Percentiles rank a stretch among this genome's conserved stretches.
Conservation (phyloP, 192 early-diverging fungal genomes). For the Linnemannia zychae region DNA sequence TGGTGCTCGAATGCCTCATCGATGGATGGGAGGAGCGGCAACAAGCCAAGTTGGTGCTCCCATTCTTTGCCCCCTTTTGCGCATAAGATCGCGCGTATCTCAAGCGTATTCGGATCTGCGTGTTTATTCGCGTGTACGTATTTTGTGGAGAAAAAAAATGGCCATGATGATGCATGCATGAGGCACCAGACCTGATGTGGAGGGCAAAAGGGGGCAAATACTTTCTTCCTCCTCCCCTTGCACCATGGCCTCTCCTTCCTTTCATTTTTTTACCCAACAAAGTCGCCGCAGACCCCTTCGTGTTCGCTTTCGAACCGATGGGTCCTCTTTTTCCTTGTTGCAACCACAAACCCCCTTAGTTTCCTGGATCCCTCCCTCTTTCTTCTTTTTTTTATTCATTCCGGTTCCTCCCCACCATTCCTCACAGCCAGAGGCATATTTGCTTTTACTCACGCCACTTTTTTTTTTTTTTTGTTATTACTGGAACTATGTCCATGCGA, state of each 20-base stretch:
- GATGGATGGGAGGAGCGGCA: neutral
- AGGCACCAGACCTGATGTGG: constrained; percentile 1
- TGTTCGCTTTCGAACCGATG: neutral
- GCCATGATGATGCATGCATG: neutral
- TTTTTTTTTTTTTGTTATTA: neutral
- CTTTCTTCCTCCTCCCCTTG: neutral
- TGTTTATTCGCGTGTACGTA: neutral
- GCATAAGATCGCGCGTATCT: neutral
- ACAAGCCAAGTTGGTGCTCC: neutral
- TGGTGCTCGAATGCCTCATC: neutral
- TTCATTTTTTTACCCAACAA: constrained; percentile 23
- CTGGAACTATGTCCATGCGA: too few relatives aligned
- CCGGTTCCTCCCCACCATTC: neutral
- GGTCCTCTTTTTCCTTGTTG: neutral
- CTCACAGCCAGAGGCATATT: neutral
- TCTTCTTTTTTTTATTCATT: neutral
- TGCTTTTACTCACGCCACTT: constrained; percentile 6
- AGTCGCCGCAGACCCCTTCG: neutral
- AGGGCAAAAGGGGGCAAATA: neutral
- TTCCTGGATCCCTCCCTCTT: neutral
- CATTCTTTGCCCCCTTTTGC: neutral
- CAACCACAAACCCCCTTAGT: constrained; percentile 2
- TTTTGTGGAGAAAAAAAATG: neutral
- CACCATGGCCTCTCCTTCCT: neutral
- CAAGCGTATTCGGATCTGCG: neutral